Percentiles rank a stretch among this genome's conserved stretches.
phyloP scores from a whole-genome alignment of 2,329 filamentous ascomycete genomes.

The Aspergillus nomiae region DNA sequence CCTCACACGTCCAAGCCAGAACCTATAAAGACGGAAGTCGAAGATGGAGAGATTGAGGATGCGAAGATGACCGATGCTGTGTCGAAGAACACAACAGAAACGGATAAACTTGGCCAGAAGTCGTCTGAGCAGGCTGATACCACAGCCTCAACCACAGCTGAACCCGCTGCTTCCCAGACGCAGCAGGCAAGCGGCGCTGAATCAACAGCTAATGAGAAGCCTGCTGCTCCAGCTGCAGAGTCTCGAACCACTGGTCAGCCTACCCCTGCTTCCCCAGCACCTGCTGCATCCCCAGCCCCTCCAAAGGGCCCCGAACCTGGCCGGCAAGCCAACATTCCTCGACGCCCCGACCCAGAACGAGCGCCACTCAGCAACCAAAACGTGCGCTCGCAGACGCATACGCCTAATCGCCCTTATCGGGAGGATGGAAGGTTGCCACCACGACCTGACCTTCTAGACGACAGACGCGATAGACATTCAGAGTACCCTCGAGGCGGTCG shows the following conservation, averaged over 20 bases:
- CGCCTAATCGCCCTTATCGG: conserved; percentile 41
- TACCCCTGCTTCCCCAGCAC: conserved; percentile 18
- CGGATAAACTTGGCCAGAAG: conserved; percentile 16
- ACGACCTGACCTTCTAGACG: conserved; percentile 43
- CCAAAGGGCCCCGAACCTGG: conserved; percentile 32
- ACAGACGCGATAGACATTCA: conserved; percentile 41
- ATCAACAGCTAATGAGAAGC: conserved; percentile 13
- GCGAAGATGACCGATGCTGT: conserved; percentile 43
- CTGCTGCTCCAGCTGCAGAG: conserved; percentile 14
- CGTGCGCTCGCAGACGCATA: conserved; percentile 35
- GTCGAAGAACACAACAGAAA: conserved; percentile 11
- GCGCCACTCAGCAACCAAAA: conserved; percentile 26
- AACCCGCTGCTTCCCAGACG: conserved; percentile 11
- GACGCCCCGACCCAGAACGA: conserved; percentile 43
- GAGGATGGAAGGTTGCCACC: conserved; percentile 40
- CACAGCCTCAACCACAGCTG: conserved; percentile 7
- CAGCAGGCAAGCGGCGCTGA: conserved; percentile 10
- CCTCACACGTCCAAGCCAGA: conserved; percentile 29
- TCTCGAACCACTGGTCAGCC: conserved; percentile 14
- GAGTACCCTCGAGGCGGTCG: conserved; percentile 40
- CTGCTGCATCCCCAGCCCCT: conserved; percentile 26
- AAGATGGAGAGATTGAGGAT: conserved; percentile 51
- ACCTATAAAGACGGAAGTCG: conserved; percentile 39
- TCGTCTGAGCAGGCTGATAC: conserved; percentile 17
- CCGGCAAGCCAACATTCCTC: conserved; percentile 36